Percentiles rank a stretch among this genome's conserved stretches.
Evolutionary conservation across 345 rosid species (phyloP).

Genomic region (Reutealis trisperma): DNA sequence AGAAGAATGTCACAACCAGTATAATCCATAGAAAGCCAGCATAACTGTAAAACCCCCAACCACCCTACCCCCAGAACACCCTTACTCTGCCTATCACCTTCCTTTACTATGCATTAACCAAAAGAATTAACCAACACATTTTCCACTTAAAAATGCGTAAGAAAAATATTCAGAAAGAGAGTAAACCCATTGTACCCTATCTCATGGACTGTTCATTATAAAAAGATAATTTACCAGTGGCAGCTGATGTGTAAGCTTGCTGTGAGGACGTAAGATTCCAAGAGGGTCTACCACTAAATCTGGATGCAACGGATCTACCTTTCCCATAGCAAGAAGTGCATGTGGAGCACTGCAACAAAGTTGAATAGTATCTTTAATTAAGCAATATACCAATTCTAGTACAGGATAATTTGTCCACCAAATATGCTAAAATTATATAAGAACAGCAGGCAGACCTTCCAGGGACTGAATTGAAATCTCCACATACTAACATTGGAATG

Average conservation of each 20-base stretch:
- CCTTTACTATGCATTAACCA: not conserved
- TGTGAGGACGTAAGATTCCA: constrained; percentile 76
- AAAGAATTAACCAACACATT: not conserved
- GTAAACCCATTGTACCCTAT: not conserved
- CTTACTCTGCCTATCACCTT: not conserved
- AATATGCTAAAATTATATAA: constrained; percentile 10
- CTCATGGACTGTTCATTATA: not conserved
- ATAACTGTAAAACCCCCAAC: not conserved
- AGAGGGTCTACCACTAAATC: constrained; percentile 86
- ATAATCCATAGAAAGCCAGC: not conserved
- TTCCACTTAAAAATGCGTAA: not conserved
- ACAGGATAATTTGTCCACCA: constrained; percentile 10
- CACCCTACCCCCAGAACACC: not conserved
- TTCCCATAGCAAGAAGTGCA: constrained; percentile 94
- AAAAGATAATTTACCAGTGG: constrained; percentile 64
- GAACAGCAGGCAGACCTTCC: constrained; percentile 66
- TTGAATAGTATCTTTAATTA: constrained; percentile 13
- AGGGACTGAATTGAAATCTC: constrained; percentile 90
- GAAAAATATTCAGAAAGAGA: not conserved
- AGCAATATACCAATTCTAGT: not conserved
- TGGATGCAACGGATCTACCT: constrained; percentile 78
- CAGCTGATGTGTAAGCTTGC: constrained; percentile 87
- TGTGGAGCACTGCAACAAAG: constrained; percentile 80
- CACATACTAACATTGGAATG: constrained; percentile 99
- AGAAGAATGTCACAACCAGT: constrained; percentile 21